A percentile compares a stretch with the other conserved stretches of the same genome.
These are phyloP conservation scores for Mycena vulgaris DNA, from an alignment of 768 basidiomycete genomes.

Conservation along the genomic window DNA sequence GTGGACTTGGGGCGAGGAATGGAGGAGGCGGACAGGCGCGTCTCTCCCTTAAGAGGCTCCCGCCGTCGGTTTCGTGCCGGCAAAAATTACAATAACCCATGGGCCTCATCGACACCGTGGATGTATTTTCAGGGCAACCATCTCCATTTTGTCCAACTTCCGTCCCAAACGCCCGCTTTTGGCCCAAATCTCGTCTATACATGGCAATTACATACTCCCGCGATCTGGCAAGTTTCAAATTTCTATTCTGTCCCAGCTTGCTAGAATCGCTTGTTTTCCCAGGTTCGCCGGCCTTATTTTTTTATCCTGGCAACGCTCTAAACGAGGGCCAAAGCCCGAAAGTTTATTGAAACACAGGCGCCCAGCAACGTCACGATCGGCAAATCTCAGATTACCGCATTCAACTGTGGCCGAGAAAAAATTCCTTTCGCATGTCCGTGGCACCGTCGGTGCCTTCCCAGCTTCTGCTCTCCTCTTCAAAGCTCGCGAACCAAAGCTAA, in stretches of 20 bases:
- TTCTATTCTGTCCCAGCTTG: background rate
- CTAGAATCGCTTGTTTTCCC: background rate
- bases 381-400: conserved; percentile 26
- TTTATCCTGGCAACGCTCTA: conserved; percentile 15
- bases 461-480: background rate
- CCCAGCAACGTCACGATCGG: conserved; percentile 8
- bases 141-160: background rate
- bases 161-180: background rate
- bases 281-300: conserved; percentile 10
- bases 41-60: conserved; percentile 4
- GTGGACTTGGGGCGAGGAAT: background rate
- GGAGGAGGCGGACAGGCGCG: background rate
- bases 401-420: background rate
- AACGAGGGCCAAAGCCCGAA: conserved; percentile 9
- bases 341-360: conserved; percentile 25
- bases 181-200: background rate
- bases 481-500: background rate
- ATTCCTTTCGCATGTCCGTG: background rate
- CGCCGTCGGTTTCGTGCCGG: background rate
- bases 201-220: background rate
- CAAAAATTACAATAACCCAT: background rate
- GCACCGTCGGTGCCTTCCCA: no score
- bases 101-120: background rate
- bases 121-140: background rate
- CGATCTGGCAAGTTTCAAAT: no score